These are phyloP conservation scores for Nitzschia palea DNA, from an alignment of 108 stramenopile species.

Conservation along the genomic window DNA sequence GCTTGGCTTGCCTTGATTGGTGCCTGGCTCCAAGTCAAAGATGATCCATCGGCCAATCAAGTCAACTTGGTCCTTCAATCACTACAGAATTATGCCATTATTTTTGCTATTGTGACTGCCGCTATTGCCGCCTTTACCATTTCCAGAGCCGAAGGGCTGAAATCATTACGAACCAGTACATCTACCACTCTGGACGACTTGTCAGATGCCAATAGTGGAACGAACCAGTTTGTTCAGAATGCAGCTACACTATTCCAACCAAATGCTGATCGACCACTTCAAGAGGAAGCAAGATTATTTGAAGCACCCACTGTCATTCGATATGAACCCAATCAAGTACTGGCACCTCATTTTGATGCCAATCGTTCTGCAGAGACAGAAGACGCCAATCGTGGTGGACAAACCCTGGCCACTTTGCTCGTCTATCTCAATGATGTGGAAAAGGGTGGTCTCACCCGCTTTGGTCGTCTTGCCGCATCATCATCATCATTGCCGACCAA, in stretches of 20 bases:
- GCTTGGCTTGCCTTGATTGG: slow-evolving; percentile 60
- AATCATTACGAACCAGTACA: slow-evolving; percentile 61
- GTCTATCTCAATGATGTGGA: slow-evolving; percentile 83
- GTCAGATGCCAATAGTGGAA: slow-evolving; percentile 27
- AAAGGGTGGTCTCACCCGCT: slow-evolving; percentile 72
- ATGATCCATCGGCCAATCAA: slow-evolving; percentile 17
- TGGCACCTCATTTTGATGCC: slow-evolving; percentile 82
- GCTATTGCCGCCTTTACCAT: slow-evolving; percentile 51
- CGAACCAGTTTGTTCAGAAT: slow-evolving; percentile 52
- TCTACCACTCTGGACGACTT: slow-evolving; percentile 75
- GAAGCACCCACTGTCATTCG: slow-evolving; percentile 78
- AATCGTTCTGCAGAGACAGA: slow-evolving; percentile 72
- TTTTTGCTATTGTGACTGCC: slow-evolving; percentile 44
- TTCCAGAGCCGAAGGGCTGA: slow-evolving; percentile 52
- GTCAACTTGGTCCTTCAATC: slow-evolving; percentile 58
- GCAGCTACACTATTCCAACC: slow-evolving; percentile 50
- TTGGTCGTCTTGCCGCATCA: slow-evolving; percentile 50
- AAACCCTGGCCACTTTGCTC: slow-evolving; percentile 72
- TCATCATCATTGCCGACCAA: slow-evolving; percentile 25
- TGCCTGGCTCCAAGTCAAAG: slow-evolving; percentile 63
- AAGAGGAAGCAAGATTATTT: slow-evolving; percentile 51
- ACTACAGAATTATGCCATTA: slow-evolving; percentile 56
- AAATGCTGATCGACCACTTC: neutral
- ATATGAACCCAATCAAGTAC: slow-evolving; percentile 66
- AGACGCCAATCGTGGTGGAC: slow-evolving; percentile 79